These are phyloP conservation scores for Helicocarpus griseus DNA, from an alignment of 2,329 filamentous ascomycete genomes.

Conservation along the genomic window DNA sequence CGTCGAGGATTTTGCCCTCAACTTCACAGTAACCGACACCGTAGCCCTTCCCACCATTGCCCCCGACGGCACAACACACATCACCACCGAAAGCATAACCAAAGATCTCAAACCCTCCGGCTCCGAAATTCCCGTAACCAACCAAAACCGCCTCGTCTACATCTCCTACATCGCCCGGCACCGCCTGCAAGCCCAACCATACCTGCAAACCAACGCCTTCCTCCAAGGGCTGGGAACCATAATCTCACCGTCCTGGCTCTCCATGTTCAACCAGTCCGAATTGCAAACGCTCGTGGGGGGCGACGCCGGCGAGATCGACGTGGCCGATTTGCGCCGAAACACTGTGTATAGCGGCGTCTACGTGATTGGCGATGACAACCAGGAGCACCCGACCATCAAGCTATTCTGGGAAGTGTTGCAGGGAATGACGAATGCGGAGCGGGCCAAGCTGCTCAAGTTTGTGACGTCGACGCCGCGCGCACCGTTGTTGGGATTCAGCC, in stretches of 20 bases:
- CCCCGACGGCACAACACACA: constrained; percentile 23
- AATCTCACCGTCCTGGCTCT: constrained; percentile 85
- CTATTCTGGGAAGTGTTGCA: constrained; percentile 90
- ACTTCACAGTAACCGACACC: constrained; percentile 79
- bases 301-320: constrained; percentile 73
- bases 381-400: constrained; percentile 75
- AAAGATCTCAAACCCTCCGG: constrained; percentile 69
- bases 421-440: constrained; percentile 62
- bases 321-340: constrained; percentile 74
- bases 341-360: constrained; percentile 86
- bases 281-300: constrained; percentile 89
- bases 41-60: constrained; percentile 37
- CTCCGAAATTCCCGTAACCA: constrained; percentile 69
- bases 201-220: constrained; percentile 76
- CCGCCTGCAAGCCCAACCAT: constrained; percentile 70
- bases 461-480: constrained; percentile 89
- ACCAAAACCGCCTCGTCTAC: constrained; percentile 88
- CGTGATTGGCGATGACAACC: constrained; percentile 73
- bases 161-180: constrained; percentile 86
- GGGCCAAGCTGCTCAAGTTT: constrained; percentile 83
- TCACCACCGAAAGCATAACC: constrained; percentile 42
- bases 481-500: constrained; percentile 77
- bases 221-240: constrained; percentile 76
- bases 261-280: constrained; percentile 97
- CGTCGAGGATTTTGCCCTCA: constrained; percentile 68